Percentiles rank a stretch among this genome's conserved stretches.
Evolutionary conservation across 2,329 filamentous ascomycete species (phyloP).

Genomic region (Epichloe festucae): DNA sequence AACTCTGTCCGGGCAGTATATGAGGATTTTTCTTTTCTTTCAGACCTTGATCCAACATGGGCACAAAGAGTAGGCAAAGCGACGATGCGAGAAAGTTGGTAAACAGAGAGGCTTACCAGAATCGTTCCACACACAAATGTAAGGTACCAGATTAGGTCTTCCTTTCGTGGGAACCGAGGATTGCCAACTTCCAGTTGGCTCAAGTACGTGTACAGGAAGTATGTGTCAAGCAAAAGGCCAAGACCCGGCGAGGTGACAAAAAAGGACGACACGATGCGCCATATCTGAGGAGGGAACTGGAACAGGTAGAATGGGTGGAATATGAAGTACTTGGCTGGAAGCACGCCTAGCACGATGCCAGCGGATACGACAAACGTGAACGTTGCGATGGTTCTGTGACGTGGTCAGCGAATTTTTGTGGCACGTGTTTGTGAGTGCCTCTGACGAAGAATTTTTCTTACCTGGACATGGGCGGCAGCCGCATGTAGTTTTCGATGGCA

Average conservation of each 20-base stretch:
- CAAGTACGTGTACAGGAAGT: constrained; percentile 64
- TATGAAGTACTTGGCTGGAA: constrained; percentile 36
- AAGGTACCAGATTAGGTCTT: constrained; percentile 71
- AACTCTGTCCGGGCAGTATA: constrained; percentile 68
- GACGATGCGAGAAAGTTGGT: constrained; percentile 12
- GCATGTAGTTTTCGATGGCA: constrained; percentile 24
- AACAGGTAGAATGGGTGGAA: constrained; percentile 41
- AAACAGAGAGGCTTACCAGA: constrained; percentile 49
- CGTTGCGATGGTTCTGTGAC: constrained; percentile 51
- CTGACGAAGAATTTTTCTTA: constrained; percentile 17
- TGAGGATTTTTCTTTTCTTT: constrained; percentile 24
- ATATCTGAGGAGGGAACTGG: constrained; percentile 32
- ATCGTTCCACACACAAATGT: constrained; percentile 60
- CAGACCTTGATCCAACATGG: constrained; percentile 2
- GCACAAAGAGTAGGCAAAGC: constrained; percentile 8
- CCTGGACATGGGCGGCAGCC: constrained; percentile 28
- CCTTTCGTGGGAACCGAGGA: constrained; percentile 58
- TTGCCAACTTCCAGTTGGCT: constrained; percentile 61
- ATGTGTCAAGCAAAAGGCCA: constrained; percentile 57
- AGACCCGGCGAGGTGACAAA: constrained; percentile 26
- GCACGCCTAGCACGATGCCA: constrained; percentile 40
- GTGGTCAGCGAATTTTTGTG: background rate
- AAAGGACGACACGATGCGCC: constrained; percentile 30
- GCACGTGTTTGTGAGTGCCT: background rate
- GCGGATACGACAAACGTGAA: constrained; percentile 48